Evolutionary conservation across 1,139 yeast species (phyloP), one percentile per base, ranked within the genome.

Genomic region (Geotrichum restrictum): DNA sequence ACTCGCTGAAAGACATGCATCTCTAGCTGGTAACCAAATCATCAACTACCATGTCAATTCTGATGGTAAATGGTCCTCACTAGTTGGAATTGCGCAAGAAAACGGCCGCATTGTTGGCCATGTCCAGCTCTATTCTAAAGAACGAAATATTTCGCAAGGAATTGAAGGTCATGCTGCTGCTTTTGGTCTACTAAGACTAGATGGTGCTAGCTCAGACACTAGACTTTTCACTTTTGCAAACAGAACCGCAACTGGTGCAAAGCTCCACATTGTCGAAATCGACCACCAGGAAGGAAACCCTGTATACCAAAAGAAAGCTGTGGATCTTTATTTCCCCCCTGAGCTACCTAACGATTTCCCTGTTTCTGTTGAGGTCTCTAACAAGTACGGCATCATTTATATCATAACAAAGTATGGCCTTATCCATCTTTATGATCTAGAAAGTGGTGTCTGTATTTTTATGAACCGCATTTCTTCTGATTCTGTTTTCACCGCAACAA

Each of bases 391-490:
- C 61, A 80, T 94, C 58, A 77, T 87, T 59, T 94, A 89, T 70
- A 79, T 94, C 60, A 79, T 93, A 67, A 94, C 98, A 59, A 94
- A 94, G 73, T 88, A 88, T 66, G 98, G 98, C 33, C 93, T 93
- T 74, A 91, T 94, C 64, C 98, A 94, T 71, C 76, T 94, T 64
- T 93, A 91, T 69, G 99, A 94, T 69, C 77, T 88, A 69, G 98
- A 91, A 72, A 80, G 93, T 46, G 98, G 96, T 58, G 79, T 88
- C 48, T 88, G 91, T 72, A 81, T 94, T 69, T 94, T 91, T 72
- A 95, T 94, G 69, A 94, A 94, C 77, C 81, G 98, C 73, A 93
- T 94, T 64, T 88, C 98, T 27, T 93, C 96, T n/a, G 97, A 93
- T 63, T 93, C 96, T 18, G 94, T 94, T 42, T 94, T 94, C 74